These are phyloP conservation scores for Russula emetica DNA, from an alignment of 768 basidiomycete species.

Conservation along the genomic window DNA sequence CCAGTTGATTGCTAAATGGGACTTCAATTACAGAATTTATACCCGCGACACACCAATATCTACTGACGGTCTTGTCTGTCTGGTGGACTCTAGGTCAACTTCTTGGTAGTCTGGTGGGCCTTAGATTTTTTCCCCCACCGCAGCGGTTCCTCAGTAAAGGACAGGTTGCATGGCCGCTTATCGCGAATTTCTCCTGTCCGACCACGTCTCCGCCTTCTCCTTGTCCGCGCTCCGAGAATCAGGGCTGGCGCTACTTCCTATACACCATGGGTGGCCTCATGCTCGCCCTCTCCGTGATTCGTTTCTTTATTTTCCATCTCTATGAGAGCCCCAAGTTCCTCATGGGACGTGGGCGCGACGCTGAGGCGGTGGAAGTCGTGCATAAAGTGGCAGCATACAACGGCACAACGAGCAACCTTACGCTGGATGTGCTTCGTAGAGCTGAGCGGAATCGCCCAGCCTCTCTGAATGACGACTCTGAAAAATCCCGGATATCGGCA, in stretches of 20 bases:
- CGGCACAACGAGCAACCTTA: constrained; percentile 45
- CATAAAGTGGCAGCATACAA: constrained; percentile 61
- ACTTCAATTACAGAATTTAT: constrained; percentile 50
- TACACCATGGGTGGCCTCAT: constrained; percentile 69
- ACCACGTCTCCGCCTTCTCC: constrained; percentile 32
- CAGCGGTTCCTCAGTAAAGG: background rate
- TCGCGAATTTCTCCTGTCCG: constrained; percentile 63
- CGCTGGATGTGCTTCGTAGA: constrained; percentile 45
- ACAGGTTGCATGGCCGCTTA: constrained; percentile 68
- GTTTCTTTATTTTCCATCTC: constrained; percentile 63
- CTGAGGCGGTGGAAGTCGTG: constrained; percentile 56
- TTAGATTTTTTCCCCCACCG: background rate
- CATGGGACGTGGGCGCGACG: constrained; percentile 62
- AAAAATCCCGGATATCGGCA: constrained; percentile 20
- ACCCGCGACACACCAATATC: constrained; percentile 68
- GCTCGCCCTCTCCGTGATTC: constrained; percentile 55
- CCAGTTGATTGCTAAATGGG: background rate
- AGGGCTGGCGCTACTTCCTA: constrained; percentile 77
- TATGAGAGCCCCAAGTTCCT: constrained; percentile 70
- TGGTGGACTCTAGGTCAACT: constrained; percentile 82
- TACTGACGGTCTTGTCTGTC: constrained; percentile 68
- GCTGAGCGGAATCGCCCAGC: constrained; percentile 22
- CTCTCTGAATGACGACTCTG: constrained; percentile 14
- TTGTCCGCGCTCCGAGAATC: constrained; percentile 50
- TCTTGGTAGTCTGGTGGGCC: constrained; percentile 45